phyloP scores from a whole-genome alignment of 306 rosid species.

The Prunus padus region DNA sequence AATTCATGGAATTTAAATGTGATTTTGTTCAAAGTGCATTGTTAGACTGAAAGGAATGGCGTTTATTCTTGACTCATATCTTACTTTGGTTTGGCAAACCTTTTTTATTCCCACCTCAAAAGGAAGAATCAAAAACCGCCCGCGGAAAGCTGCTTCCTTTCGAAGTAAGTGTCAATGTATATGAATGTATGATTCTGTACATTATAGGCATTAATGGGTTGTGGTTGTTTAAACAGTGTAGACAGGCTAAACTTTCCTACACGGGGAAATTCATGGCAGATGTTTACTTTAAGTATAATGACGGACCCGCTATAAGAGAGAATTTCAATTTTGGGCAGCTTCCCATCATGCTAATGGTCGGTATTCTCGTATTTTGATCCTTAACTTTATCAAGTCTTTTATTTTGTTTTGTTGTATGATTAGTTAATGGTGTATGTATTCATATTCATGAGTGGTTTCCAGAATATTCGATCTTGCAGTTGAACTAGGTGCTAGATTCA shows the following conservation, averaged over 20 bases:
- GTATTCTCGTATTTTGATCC: slow-evolving; percentile 6
- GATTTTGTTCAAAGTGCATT: not conserved
- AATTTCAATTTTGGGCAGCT: slow-evolving; percentile 56
- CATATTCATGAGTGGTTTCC: not conserved
- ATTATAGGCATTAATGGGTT: slow-evolving; percentile 6
- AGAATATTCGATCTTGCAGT: not conserved
- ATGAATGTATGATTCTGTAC: not conserved
- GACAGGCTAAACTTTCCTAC: slow-evolving; percentile 75
- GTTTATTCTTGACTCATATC: slow-evolving; percentile 49
- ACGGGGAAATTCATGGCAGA: slow-evolving; percentile 59
- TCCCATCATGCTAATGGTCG: slow-evolving; percentile 87
- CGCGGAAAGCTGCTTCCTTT: slow-evolving; percentile 41
- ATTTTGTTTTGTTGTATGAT: not conserved
- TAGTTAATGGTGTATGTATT: too few species aligned
- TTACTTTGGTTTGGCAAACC: slow-evolving; percentile 68
- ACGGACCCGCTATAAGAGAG: slow-evolving; percentile 43
- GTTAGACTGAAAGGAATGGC: not conserved
- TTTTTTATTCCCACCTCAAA: slow-evolving; percentile 43
- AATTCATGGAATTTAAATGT: not conserved
- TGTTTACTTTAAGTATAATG: slow-evolving; percentile 59
- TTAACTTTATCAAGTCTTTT: not conserved
- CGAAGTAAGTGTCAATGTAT: slow-evolving; percentile 46
- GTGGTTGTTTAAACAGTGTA: slow-evolving; percentile 54
- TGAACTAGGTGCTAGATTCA: not conserved
- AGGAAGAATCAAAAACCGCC: slow-evolving; percentile 33